Percentiles rank a stretch among this genome's conserved stretches.
phyloP scores from a whole-genome alignment of 1,284 basidiomycete species.

The Rhodotorula sp. region DNA sequence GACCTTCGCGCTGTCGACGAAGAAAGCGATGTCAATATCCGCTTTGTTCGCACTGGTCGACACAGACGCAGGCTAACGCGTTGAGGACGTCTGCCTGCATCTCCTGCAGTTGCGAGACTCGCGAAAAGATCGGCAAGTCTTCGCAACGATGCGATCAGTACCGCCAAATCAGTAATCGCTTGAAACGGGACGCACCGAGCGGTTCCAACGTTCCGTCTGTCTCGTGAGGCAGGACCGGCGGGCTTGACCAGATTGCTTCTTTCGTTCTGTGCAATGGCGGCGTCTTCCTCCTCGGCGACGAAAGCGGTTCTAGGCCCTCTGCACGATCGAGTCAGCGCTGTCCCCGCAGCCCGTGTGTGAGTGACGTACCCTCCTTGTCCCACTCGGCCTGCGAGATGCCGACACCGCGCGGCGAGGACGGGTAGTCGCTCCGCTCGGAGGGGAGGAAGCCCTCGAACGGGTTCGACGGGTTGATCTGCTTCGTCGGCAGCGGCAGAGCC shows the following conservation, averaged over 20 bases:
- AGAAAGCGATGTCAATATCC: too few relatives aligned
- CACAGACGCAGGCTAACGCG: not conserved
- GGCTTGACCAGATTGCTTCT: not conserved
- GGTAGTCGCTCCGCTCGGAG: not conserved
- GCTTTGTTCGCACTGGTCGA: too few relatives aligned
- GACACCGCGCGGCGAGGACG: not conserved
- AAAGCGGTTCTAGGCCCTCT: not conserved
- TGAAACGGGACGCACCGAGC: not conserved
- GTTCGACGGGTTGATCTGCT: not conserved
- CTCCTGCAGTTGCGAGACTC: not conserved
- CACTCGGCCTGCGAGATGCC: constrained; percentile 1
- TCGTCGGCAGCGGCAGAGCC: not conserved
- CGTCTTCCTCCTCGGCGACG: not conserved
- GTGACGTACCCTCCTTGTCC: constrained; percentile 8
- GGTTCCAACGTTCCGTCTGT: too few relatives aligned
- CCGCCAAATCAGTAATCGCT: too few relatives aligned
- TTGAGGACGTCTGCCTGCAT: not conserved
- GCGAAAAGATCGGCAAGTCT: not conserved
- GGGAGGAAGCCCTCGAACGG: not conserved
- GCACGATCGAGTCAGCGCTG: too few relatives aligned
- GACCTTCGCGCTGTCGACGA: not conserved
- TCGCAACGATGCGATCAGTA: not conserved
- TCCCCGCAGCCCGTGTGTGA: too few relatives aligned
- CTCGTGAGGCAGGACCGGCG: not conserved
- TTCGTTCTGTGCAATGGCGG: not conserved